These are phyloP conservation scores for Chiua virens DNA, from an alignment of 768 basidiomycete species.

Conservation along the genomic window DNA sequence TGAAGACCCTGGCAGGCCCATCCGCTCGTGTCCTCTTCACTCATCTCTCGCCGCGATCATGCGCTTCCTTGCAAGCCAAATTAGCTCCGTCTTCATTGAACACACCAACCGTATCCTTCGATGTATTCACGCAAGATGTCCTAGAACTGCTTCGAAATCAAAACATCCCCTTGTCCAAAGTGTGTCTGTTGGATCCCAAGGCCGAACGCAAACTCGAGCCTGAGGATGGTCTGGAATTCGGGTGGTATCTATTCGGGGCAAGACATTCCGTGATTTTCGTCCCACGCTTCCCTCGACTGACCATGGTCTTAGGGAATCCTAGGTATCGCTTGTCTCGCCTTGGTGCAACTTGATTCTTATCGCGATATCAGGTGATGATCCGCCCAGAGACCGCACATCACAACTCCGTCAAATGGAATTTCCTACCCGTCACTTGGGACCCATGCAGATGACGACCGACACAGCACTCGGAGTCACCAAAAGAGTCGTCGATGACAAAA, in stretches of 20 bases:
- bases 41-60: conserved; percentile 75
- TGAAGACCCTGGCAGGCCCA: conserved; percentile 74
- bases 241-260: conserved; percentile 91
- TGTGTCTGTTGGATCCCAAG: conserved; percentile 94
- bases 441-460: conserved; percentile 98
- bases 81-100: conserved; percentile 11
- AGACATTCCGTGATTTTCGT: conserved; percentile 21
- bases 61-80: conserved; percentile 45
- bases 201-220: conserved; percentile 69
- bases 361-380: conserved; percentile 78
- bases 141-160: conserved; percentile 14
- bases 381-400: conserved; percentile 88
- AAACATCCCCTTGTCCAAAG: conserved; percentile 48
- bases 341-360: background rate
- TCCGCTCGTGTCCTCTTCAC: conserved; percentile 76
- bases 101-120: conserved; percentile 18
- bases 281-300: background rate
- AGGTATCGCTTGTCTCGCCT: conserved; percentile 33
- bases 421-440: conserved; percentile 79
- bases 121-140: conserved; percentile 24
- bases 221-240: conserved; percentile 77
- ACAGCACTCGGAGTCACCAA: conserved; percentile 93
- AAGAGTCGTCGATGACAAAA: conserved; percentile 70
- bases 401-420: conserved; percentile 88
- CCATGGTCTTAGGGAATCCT: conserved; percentile 53